Base-by-base conservation (phyloP, 225 moss, liverwort and hornwort species). In the Thuidium tamariscinum region DNA sequence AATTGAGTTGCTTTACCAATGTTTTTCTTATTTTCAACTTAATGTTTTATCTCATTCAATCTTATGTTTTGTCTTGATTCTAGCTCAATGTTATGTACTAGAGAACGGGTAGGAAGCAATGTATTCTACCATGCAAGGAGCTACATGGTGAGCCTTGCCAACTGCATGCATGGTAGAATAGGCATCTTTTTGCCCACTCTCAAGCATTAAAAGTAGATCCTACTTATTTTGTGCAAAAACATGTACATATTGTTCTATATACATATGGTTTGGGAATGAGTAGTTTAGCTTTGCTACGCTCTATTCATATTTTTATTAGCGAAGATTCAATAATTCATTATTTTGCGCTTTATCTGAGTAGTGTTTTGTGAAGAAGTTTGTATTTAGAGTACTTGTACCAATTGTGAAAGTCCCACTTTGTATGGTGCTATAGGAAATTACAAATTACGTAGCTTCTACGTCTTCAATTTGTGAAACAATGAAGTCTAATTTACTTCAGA, bases 161-260 rank as follows among this genome's bases (percentile, higher is more conserved):
- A 34, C 9, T 0, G 3, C 3, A 0, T 0, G 3, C 5, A 2
- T 64, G 34, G 34, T 0, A 34, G 8, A 64, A 64, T 1, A n/a
- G 1, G 3, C 5, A 64, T 1, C 3, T n/a, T n/a, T n/a, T n/a
- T 64, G 7, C 10, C 1, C 5, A 0, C 5, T n/a, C 10, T 64
- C 18, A n/a, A 64, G 34, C 0, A 0, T 64, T 37, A 39, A 23
- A 39, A 13, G 4, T 2, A 13, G 1, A 7, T 3, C 2, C 11
- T 1, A 6, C 11, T 21, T 37, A 37, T 67, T 67, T 1, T 37
- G 1, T 36, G 20, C 19, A 66, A 66, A n/a, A 19, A 49, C 36
- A 36, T 3, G 4, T 66, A 66, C 5, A 2, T 10, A 18, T 20
- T 11, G 10, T 66, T 5, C 10, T 5, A 3, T 18, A 34, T n/a